Evolutionary conservation across 2,329 filamentous ascomycete genomes (phyloP), one percentile per base, ranked within the genome.

Genomic region (Nemania sp.): DNA sequence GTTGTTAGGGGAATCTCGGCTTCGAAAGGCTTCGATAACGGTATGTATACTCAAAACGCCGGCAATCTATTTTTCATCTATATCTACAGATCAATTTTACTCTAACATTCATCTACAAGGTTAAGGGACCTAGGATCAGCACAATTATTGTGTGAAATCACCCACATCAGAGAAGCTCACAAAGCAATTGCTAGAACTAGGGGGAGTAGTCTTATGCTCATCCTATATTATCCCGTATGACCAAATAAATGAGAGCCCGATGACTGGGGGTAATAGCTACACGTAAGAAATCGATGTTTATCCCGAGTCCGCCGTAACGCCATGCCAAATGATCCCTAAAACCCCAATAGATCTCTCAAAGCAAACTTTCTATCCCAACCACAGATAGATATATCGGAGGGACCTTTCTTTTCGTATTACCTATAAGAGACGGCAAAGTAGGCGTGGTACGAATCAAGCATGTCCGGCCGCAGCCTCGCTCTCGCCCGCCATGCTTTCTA

Each of bases 401-500:
- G n/a, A 2, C 18, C 22, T 49, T 24, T 20, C 24, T 49, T 49
- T 49, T 15, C 15, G 5, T 15, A 41, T 2, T 18, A 13, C 11
- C 15, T n/a, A n/a, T n/a, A 13, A 41, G 35, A 15, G 8, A 15
- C 13, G 38, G 38, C 5, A 41, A 18, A 18, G 2, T 18, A 3
- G 38, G 15, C 11, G 15, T 11, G 38, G 11, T 5, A 15, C 20
- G 2, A 32, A 64, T 71, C 74, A 82, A 53, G 79, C 77, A 41
- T 77, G 80, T n/a, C 75, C 73, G 11, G 76, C 78, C 24, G 78
- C 76, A n/a, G 75, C 77, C 56, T 88, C 86, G 71, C 79, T 85
- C 75, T 88, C 86, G 75, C 88, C 90, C 27, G 89, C 80, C 13
- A 88, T 84, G 70, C 88, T 90, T 67, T 87, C 89, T 15, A 91